These are phyloP conservation scores for Pseudogymnoascus sp. DNA, from an alignment of 2,329 filamentous ascomycete genomes.

Conservation along the genomic window DNA sequence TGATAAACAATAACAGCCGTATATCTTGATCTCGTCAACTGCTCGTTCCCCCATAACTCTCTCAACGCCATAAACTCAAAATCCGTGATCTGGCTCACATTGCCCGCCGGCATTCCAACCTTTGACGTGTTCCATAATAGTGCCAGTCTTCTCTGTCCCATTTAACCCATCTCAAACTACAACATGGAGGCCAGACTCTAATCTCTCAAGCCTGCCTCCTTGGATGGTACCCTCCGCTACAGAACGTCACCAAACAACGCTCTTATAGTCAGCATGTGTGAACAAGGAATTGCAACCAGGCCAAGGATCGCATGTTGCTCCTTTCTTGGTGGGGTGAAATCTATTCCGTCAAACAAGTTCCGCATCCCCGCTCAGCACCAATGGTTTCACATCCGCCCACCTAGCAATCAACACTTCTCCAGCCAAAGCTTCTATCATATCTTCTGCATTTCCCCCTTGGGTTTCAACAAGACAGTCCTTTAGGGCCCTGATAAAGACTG, in stretches of 20 bases:
- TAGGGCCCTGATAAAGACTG: constrained; percentile 75
- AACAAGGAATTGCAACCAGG: not conserved
- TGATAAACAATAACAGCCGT: not conserved
- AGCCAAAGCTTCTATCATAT: constrained; percentile 47
- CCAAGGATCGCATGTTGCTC: not conserved
- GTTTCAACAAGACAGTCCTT: constrained; percentile 51
- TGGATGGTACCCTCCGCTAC: not conserved
- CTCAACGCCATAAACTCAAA: too few species aligned
- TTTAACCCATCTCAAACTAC: not conserved
- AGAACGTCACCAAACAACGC: not conserved
- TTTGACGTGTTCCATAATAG: not conserved
- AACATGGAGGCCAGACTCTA: not conserved
- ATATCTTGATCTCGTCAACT: not conserved
- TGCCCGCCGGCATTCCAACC: not conserved
- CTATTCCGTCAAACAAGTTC: constrained; percentile 42
- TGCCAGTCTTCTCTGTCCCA: not conserved
- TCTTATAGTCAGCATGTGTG: not conserved
- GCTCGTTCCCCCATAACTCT: not conserved
- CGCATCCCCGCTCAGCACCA: constrained; percentile 47
- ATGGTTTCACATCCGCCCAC: constrained; percentile 63
- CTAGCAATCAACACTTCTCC: constrained; percentile 62
- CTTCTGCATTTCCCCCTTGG: constrained; percentile 56
- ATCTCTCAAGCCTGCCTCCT: not conserved
- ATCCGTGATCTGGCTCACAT: not conserved
- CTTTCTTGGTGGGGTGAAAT: not conserved